phyloP scores from a whole-genome alignment of 495 filamentous ascomycete genomes.

The Penicillium waksmanii region DNA sequence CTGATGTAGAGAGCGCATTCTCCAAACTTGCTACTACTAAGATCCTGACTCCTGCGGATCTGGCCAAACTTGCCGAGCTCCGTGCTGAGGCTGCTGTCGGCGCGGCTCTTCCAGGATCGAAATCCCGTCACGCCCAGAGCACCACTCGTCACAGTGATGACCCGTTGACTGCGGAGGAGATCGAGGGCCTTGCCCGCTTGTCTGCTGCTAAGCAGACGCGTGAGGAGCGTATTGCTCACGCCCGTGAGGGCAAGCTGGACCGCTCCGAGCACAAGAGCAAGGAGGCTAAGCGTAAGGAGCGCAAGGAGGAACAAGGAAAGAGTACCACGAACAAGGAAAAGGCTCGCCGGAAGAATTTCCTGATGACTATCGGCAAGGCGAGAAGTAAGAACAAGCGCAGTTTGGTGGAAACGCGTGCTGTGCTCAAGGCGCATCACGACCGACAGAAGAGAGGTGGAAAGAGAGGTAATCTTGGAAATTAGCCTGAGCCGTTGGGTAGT shows the following conservation, averaged over 20 bases:
- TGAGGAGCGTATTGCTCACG: slow-evolving; percentile 79
- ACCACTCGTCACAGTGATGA: slow-evolving; percentile 73
- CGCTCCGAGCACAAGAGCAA: slow-evolving; percentile 79
- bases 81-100: slow-evolving; percentile 71
- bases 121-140: slow-evolving; percentile 43
- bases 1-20: slow-evolving; percentile 43
- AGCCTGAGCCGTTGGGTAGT: slow-evolving; percentile 3
- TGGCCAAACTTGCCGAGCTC: slow-evolving; percentile 89
- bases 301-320: slow-evolving; percentile 86
- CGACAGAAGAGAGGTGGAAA: slow-evolving; percentile 82
- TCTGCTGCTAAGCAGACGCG: slow-evolving; percentile 74
- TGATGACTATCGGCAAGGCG: slow-evolving; percentile 97
- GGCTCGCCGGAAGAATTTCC: slow-evolving; percentile 91
- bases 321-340: slow-evolving; percentile 98
- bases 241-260: slow-evolving; percentile 72
- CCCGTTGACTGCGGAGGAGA: slow-evolving; percentile 81
- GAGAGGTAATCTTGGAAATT: slow-evolving; percentile 66
- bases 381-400: slow-evolving; percentile 91
- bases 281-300: slow-evolving; percentile 76
- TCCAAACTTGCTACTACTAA: slow-evolving; percentile 80
- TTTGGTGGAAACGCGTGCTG: slow-evolving; percentile 77
- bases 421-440: slow-evolving; percentile 80
- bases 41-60: slow-evolving; percentile 89
- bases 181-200: slow-evolving; percentile 71
- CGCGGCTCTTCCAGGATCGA: slow-evolving; percentile 54